Conservation (phyloP, 495 filamentous ascomycete species). For the Tuber indicum region DNA sequence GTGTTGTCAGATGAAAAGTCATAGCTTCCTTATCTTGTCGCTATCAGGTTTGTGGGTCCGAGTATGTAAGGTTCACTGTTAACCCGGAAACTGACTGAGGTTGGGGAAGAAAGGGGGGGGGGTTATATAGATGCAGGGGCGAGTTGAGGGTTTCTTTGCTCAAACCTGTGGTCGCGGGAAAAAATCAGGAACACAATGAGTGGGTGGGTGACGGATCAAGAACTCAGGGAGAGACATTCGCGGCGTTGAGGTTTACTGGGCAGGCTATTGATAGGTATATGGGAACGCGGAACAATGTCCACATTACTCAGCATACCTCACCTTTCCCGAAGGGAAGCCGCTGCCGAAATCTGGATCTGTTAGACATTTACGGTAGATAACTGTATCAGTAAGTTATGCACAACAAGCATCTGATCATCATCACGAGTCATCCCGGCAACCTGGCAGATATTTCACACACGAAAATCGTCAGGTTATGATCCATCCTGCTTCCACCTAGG, state of each 20-base stretch:
- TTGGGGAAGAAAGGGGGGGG: neutral
- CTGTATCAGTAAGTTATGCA: neutral
- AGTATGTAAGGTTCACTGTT: neutral
- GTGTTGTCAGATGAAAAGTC: neutral
- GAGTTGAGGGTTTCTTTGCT: neutral
- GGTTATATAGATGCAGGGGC: constrained; percentile 6
- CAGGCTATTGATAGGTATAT: neutral
- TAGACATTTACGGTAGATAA: neutral
- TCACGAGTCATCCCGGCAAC: neutral
- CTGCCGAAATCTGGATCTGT: neutral
- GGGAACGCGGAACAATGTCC: neutral
- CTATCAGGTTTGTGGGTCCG: neutral
- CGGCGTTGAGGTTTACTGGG: neutral
- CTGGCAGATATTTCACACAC: neutral
- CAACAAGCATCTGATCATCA: neutral
- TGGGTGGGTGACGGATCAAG: neutral
- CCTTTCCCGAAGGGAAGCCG: constrained; percentile 4
- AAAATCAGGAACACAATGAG: neutral
- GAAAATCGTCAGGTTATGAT: neutral
- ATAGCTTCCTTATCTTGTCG: neutral
- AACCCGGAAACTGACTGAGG: neutral
- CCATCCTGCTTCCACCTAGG: neutral
- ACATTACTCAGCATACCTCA: neutral
- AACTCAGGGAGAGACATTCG: neutral
- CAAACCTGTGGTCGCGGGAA: neutral